These are phyloP conservation scores for Alternaria conjuncta DNA, from an alignment of 2,329 filamentous ascomycete species.

Conservation along the genomic window DNA sequence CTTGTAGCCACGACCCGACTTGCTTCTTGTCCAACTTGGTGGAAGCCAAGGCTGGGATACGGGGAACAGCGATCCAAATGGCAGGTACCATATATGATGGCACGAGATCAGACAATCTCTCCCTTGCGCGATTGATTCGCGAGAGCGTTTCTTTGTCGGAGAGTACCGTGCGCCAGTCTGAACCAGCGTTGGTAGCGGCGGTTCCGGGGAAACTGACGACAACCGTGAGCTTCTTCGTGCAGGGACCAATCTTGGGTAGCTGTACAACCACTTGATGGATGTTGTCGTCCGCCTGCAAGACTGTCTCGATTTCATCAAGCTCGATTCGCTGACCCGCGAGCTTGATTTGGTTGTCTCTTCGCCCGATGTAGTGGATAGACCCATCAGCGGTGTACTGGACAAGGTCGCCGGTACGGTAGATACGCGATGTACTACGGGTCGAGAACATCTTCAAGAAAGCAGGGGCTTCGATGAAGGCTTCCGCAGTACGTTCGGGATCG, in stretches of 20 bases:
- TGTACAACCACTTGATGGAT: conserved; percentile 53
- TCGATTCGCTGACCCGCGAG: conserved; percentile 46
- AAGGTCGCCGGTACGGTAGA: conserved; percentile 45
- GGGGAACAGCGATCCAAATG: conserved; percentile 47
- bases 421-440: conserved; percentile 10
- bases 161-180: conserved; percentile 39
- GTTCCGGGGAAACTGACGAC: conserved; percentile 49
- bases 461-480: conserved; percentile 35
- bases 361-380: conserved; percentile 37
- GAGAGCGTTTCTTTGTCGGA: conserved; percentile 35
- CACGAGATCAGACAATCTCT: conserved; percentile 31
- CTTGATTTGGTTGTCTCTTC: conserved; percentile 45
- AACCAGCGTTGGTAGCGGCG: conserved; percentile 20
- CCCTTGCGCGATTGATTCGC: conserved; percentile 41
- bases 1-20: conserved; percentile 54
- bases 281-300: conserved; percentile 31
- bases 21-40: conserved; percentile 42
- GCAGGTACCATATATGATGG: conserved; percentile 43
- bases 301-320: conserved; percentile 43
- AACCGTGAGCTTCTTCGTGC: conserved; percentile 54
- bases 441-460: conserved; percentile 29
- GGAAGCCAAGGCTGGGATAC: conserved; percentile 37
- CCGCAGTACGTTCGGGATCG: conserved; percentile 30
- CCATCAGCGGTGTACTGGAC: conserved; percentile 39
- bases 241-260: conserved; percentile 50